Evolutionary conservation across 1,284 basidiomycete species (phyloP), one percentile per base, ranked within the genome.

Genomic region (Cutaneotrichosporon daszewskae): DNA sequence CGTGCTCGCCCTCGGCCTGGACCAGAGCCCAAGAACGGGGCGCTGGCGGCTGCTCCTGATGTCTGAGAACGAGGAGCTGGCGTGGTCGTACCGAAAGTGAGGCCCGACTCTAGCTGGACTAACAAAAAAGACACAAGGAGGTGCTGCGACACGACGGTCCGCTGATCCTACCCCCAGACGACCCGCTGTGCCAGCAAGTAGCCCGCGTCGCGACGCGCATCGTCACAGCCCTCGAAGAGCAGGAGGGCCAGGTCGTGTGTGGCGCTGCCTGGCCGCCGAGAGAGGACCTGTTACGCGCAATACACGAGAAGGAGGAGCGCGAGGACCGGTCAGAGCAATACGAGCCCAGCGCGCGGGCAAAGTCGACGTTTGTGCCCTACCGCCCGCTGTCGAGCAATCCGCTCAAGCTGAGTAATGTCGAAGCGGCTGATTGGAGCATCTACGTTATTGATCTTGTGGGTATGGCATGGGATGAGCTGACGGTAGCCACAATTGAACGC

Each of bases 41-140:
- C 53, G 76, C 42, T 77, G 76, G 76, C 55, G 75, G n/a, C 53
- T 77, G 23, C 52, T 77, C 17, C 56, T 77, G 36, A 76, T 77
- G 74, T 68, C 65, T 3, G 74, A 75, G 47, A 44, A 62, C 29
- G 76, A 77, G 47, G 76, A 77, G 57, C 58, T 74, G 45, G 68
- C 72, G 22, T 76, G 76, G 76, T 69, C 72, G 3, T 62, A 70
- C 19, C 54, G 71, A 28, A 70, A 74, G 71, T 74, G 46, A 44
- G 71, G 51, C 10, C 17, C 25, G 18, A 16, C 12, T 38, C 11
- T 16, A 12, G 14, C 14, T 19, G 17, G 11, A 13, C 40, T 38
- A 29, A 41, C 33, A 34, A 11, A n/a, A n/a, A 33, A 74, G 73
- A 54, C 70, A 73, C 49, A 62, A 71, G 40, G 72, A 74, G 35